These are phyloP conservation scores for Luvunga scandens DNA, from an alignment of 345 rosid genomes.

Conservation along the genomic window DNA sequence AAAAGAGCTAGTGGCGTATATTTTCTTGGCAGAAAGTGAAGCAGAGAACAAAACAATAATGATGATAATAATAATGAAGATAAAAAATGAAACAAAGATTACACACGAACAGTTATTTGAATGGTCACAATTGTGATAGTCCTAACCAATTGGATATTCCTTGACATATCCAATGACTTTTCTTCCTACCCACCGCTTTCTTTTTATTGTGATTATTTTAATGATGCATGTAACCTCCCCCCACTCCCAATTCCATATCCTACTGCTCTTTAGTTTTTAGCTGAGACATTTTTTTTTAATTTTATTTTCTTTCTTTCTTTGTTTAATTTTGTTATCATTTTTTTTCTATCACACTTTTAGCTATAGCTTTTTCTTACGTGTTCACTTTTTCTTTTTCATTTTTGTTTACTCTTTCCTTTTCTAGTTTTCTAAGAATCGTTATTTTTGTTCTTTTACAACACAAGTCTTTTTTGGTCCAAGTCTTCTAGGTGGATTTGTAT, in stretches of 20 bases:
- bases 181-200: conserved; percentile 11
- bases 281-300: not conserved
- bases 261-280: not conserved
- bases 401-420: not conserved
- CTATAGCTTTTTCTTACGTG: not conserved
- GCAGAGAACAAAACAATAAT: not conserved
- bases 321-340: not conserved
- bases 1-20: conserved; percentile 22
- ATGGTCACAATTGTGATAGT: conserved; percentile 25
- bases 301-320: no score
- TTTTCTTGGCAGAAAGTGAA: conserved; percentile 7
- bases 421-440: not conserved
- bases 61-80: not conserved
- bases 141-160: conserved; percentile 25
- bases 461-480: not conserved
- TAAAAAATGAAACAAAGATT: not conserved
- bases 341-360: not conserved
- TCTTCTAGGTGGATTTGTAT: not conserved
- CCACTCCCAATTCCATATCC: conserved; percentile 26
- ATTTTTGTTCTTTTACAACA: not conserved
- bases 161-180: conserved; percentile 20
- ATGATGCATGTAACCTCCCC: conserved; percentile 26
- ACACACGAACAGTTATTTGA: conserved; percentile 4
- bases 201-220: not conserved
- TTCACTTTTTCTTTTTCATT: not conserved